phyloP scores from a whole-genome alignment of 2,329 filamentous ascomycete species.

The Fusarium sp. region DNA sequence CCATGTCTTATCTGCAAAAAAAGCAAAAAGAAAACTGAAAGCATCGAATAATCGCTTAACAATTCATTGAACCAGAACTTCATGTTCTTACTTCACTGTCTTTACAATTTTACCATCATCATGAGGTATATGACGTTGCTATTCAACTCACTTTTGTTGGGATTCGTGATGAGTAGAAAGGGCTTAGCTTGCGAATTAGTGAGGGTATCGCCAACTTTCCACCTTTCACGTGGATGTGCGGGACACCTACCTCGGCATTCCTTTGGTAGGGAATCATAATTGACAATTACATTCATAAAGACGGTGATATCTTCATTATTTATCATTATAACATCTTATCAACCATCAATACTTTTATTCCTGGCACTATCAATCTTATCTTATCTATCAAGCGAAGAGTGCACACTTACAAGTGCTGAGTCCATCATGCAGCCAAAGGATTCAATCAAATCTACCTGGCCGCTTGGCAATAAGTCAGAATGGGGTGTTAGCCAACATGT shows the following conservation, averaged over 20 bases:
- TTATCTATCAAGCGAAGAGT: not conserved
- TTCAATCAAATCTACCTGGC: slow-evolving; percentile 21
- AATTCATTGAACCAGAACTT: too few species aligned
- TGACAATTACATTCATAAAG: not conserved
- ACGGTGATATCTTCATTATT: not conserved
- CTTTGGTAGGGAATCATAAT: not conserved
- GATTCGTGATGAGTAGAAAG: not conserved
- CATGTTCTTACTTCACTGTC: too few species aligned
- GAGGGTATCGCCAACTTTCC: not conserved
- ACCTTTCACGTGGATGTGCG: not conserved
- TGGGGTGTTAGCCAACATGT: slow-evolving; percentile 11
- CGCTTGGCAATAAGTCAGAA: slow-evolving; percentile 16
- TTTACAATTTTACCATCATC: too few species aligned
- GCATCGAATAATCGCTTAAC: too few species aligned
- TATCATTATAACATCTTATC: not conserved
- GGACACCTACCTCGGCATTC: not conserved
- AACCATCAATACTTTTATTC: too few species aligned
- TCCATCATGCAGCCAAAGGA: not conserved
- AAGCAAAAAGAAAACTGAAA: too few species aligned
- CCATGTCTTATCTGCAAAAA: too few species aligned
- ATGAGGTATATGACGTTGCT: fast-evolving
- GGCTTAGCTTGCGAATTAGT: not conserved
- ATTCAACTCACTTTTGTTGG: too few species aligned
- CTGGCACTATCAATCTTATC: not conserved
- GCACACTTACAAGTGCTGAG: not conserved